Conservation (phyloP, 2,329 filamentous ascomycete species). For the Penicillium sp. region DNA sequence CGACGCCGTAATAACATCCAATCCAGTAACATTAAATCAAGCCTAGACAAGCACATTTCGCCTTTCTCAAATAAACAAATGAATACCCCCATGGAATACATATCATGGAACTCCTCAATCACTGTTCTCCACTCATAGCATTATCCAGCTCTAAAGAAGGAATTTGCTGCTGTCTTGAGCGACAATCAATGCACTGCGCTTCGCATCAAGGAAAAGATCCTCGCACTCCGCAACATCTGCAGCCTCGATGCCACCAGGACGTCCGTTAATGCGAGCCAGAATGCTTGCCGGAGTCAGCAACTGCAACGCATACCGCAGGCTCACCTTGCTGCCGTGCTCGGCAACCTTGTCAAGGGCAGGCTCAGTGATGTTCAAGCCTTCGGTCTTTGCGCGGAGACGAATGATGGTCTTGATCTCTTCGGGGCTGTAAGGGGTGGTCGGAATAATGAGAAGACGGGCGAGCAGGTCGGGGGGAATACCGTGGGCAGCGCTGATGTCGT, state of each 20-base stretch:
- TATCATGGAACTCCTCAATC: constrained; percentile 17
- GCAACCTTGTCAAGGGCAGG: constrained; percentile 83
- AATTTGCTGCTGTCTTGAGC: constrained; percentile 64
- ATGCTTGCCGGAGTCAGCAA: constrained; percentile 87
- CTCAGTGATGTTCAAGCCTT: constrained; percentile 75
- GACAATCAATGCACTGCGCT: constrained; percentile 71
- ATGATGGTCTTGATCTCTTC: constrained; percentile 94
- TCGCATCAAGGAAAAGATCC: constrained; percentile 78
- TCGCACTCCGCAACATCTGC: constrained; percentile 78
- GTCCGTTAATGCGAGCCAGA: constrained; percentile 79
- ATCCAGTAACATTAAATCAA: constrained; percentile 18
- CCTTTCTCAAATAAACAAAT: constrained; percentile 24
- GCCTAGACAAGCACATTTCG: constrained; percentile 22
- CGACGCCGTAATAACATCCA: not conserved
- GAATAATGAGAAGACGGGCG: constrained; percentile 90
- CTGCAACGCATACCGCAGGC: constrained; percentile 88
- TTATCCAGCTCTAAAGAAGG: constrained; percentile 42
- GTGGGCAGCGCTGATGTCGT: constrained; percentile 77
- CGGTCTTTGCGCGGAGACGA: constrained; percentile 75
- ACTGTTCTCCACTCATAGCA: constrained; percentile 40
- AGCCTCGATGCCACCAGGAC: constrained; percentile 68
- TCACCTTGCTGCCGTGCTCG: constrained; percentile 82
- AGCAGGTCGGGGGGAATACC: constrained; percentile 93
- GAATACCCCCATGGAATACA: constrained; percentile 25
- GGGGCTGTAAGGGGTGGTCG: constrained; percentile 82